A percentile compares a stretch with the other conserved stretches of the same genome.
phyloP scores from a whole-genome alignment of 1,284 basidiomycete genomes.

The Moesziomyces antarcticus region DNA sequence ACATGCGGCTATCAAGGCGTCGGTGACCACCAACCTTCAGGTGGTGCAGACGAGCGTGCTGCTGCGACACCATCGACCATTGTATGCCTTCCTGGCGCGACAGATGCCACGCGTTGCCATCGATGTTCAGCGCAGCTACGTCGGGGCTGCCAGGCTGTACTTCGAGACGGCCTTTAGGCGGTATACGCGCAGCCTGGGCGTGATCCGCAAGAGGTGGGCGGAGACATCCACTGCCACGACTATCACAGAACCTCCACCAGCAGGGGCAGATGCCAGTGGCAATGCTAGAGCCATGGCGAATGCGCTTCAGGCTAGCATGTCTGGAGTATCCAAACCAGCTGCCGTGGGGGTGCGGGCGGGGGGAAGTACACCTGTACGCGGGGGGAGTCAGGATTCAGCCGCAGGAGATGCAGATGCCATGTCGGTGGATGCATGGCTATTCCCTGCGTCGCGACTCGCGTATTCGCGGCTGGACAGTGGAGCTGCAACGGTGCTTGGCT shows the following conservation, averaged over 20 bases:
- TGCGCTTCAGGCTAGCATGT: slow-evolving; percentile 17
- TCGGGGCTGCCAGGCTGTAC: slow-evolving; percentile 84
- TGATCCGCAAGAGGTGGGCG: slow-evolving; percentile 41
- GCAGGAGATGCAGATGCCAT: slow-evolving; percentile 11
- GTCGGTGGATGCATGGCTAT: slow-evolving; percentile 42
- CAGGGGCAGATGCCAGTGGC: not conserved
- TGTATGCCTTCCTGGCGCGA: slow-evolving; percentile 86
- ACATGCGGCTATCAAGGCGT: slow-evolving; percentile 82
- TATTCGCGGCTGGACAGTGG: slow-evolving; percentile 46
- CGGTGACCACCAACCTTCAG: slow-evolving; percentile 90
- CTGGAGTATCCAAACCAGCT: slow-evolving; percentile 1
- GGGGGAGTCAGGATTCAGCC: slow-evolving; percentile 7
- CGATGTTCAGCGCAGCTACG: slow-evolving; percentile 89
- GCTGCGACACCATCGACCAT: slow-evolving; percentile 75
- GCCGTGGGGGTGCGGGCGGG: not conserved
- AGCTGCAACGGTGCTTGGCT: slow-evolving; percentile 55
- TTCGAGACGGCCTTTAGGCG: slow-evolving; percentile 95
- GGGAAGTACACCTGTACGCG: slow-evolving; percentile 3
- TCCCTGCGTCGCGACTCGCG: slow-evolving; percentile 36
- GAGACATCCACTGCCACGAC: slow-evolving; percentile 11
- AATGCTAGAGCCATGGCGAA: not conserved
- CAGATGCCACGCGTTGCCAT: slow-evolving; percentile 84
- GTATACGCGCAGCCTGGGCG: slow-evolving; percentile 76
- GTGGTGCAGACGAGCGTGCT: slow-evolving; percentile 89
- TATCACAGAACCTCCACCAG: slow-evolving; percentile 14